Conservation (phyloP, 306 rosid species). For the Morella rubra region DNA sequence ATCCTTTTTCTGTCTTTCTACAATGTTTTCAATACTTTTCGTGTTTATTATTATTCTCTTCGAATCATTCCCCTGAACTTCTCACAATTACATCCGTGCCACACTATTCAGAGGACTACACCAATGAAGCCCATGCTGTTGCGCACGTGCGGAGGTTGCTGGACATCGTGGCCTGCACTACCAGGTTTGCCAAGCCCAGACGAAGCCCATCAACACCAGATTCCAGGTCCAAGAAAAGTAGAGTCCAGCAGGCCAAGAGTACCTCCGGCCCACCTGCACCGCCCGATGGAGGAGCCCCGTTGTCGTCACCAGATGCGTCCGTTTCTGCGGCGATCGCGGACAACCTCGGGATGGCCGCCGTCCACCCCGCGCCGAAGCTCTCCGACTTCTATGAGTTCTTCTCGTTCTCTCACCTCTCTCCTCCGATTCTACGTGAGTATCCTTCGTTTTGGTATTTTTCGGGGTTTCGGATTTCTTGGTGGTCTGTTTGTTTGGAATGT, state of each 20-base stretch:
- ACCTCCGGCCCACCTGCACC: conserved; percentile 43
- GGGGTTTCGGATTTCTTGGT: background rate
- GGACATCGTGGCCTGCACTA: conserved; percentile 80
- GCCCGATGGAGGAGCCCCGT: conserved; percentile 46
- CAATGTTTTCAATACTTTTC: no score
- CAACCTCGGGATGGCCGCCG: conserved; percentile 74
- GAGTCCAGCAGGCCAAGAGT: conserved; percentile 37
- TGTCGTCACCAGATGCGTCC: conserved; percentile 35
- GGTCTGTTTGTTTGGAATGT: background rate
- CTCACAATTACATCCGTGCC: background rate
- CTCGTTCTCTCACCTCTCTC: conserved; percentile 65
- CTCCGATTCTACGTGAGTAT: conserved; percentile 74
- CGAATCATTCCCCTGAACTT: no score
- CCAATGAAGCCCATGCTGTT: conserved; percentile 46
- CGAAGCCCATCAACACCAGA: conserved; percentile 49
- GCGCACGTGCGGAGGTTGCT: conserved; percentile 79
- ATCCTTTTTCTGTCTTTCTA: no score
- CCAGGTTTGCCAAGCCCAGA: conserved; percentile 67
- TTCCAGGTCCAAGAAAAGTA: conserved; percentile 61
- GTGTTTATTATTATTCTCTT: no score
- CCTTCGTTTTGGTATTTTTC: background rate
- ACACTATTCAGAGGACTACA: conserved; percentile 56
- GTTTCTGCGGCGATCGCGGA: conserved; percentile 61
- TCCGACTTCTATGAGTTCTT: conserved; percentile 93
- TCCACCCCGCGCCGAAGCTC: conserved; percentile 88